phyloP scores from a whole-genome alignment of 1,284 basidiomycete genomes.

The Rhodotorula sp. region DNA sequence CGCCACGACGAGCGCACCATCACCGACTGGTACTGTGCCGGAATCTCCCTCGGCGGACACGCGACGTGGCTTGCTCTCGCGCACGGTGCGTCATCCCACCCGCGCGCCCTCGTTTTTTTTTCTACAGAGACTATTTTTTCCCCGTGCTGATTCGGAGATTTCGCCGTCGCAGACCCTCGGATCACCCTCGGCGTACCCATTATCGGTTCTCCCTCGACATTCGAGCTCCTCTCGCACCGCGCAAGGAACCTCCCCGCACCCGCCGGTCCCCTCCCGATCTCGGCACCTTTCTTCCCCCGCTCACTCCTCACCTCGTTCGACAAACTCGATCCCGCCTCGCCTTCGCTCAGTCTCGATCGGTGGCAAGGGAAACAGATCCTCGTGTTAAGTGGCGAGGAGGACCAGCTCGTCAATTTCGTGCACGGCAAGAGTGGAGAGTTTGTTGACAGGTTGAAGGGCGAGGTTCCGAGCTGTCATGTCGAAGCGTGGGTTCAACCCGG shows the following conservation, averaged over 20 bases:
- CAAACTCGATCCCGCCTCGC: constrained; percentile 51
- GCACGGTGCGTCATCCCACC: constrained; percentile 57
- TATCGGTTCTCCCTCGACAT: constrained; percentile 73
- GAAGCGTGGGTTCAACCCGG: constrained; percentile 49
- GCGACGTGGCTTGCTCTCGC: constrained; percentile 67
- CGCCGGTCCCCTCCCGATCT: constrained; percentile 35
- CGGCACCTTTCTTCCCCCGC: constrained; percentile 61
- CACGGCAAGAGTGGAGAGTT: constrained; percentile 47
- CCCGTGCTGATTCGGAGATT: too few species aligned
- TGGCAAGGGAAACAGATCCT: constrained; percentile 69
- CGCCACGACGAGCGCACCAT: constrained; percentile 65
- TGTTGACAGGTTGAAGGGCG: constrained; percentile 43
- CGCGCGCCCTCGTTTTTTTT: background rate
- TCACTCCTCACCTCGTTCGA: constrained; percentile 57
- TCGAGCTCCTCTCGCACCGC: constrained; percentile 61
- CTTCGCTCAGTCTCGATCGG: constrained; percentile 1
- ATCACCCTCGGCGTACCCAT: constrained; percentile 68
- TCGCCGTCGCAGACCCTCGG: constrained; percentile 59
- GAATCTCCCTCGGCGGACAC: constrained; percentile 75
- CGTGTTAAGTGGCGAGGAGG: constrained; percentile 58
- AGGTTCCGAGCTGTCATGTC: constrained; percentile 37
- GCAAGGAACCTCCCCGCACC: constrained; percentile 54
- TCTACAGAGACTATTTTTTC: constrained; percentile 5
- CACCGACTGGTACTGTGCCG: constrained; percentile 64
- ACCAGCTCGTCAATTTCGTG: constrained; percentile 45